These are phyloP conservation scores for Penicillium goetzii DNA, from an alignment of 495 filamentous ascomycete species.

Conservation along the genomic window DNA sequence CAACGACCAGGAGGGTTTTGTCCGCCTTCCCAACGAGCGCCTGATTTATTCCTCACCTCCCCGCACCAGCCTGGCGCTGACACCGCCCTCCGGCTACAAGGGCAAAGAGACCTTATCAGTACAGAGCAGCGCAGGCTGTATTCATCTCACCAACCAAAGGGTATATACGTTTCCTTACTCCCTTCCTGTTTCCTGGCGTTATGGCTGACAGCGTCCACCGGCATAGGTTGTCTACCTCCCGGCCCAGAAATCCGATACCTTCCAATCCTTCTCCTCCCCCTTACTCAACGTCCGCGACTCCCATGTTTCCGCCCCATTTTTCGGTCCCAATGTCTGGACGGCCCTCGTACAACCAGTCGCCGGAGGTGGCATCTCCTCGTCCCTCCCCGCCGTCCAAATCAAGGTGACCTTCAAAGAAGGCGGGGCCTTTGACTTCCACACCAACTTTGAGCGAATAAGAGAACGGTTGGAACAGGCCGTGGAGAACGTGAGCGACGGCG, in stretches of 20 bases:
- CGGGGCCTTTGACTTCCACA: conserved; percentile 89
- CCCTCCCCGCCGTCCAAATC: conserved; percentile 70
- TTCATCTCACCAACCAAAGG: conserved; percentile 89
- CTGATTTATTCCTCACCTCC: conserved; percentile 71
- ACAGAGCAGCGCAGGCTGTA: conserved; percentile 61
- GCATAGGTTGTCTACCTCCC: conserved; percentile 87
- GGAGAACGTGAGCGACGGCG: conserved; percentile 63
- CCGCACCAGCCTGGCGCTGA: conserved; percentile 66
- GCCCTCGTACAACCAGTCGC: conserved; percentile 76
- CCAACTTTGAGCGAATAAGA: conserved; percentile 80
- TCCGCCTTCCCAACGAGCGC: conserved; percentile 70
- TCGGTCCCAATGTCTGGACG: conserved; percentile 94
- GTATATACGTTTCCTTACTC: conserved; percentile 51
- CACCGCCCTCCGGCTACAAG: conserved; percentile 61
- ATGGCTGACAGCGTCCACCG: neutral
- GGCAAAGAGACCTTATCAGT: conserved; percentile 60
- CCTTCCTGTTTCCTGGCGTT: neutral
- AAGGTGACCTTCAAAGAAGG: conserved; percentile 93
- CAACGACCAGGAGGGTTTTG: conserved; percentile 62
- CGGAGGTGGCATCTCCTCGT: conserved; percentile 83
- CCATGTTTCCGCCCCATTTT: conserved; percentile 89
- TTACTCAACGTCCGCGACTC: conserved; percentile 84
- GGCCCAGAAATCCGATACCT: conserved; percentile 61
- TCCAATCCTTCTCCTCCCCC: conserved; percentile 89
- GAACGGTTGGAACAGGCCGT: conserved; percentile 79